Base-by-base conservation (phyloP, 768 basidiomycete genomes). In the Cystobasidium ongulense region DNA sequence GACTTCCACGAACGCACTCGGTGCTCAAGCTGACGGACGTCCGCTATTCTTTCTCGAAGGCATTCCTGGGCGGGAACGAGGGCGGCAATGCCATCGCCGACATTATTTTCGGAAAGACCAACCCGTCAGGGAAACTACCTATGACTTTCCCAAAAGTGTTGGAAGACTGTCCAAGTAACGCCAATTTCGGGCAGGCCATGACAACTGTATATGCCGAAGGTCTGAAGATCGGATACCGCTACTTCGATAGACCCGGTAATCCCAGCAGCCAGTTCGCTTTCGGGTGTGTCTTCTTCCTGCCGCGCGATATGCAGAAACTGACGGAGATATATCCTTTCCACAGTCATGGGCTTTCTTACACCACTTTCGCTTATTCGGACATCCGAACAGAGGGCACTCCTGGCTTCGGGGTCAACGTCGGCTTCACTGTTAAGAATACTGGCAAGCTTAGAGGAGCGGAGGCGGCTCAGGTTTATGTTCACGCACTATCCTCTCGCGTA, bases 51-150 rank as follows among this genome's bases (percentile, higher is more conserved):
- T 27, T 77, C 63, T 23, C 70, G 5, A 38, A 43, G 25, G n/a
- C 36, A 23, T 72, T 74, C 66, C 71, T 64, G 66, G 29, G 75
- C 41, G 76, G 86, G 0, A 85, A 86, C 75, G 86, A 86, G 76
- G 80, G 84, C 23, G 87, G 86, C 13, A 84, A 85, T 72, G 86
- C 85, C 21, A 79, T 88, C 8, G 86, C 86, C 0, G 86, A 87
- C 77, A 83, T 87, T 1, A 74, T 87, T 3, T 87, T 86, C 77
- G 87, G 87, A 10, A 85, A 84, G 76, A 83, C 84, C 3, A 87
- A 86, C 75, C 87, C 87, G 0, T 84, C 83, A 2, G 86, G 84
- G 15, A 87, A 86, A 79, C 82, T 87, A 11, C 82, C 87, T 5
- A 71, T 76, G 73, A 77, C 77, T 18, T 72, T 78, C 62, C 72